Conservation (phyloP, 805 yeast genomes). For the Ogataea corticis region DNA sequence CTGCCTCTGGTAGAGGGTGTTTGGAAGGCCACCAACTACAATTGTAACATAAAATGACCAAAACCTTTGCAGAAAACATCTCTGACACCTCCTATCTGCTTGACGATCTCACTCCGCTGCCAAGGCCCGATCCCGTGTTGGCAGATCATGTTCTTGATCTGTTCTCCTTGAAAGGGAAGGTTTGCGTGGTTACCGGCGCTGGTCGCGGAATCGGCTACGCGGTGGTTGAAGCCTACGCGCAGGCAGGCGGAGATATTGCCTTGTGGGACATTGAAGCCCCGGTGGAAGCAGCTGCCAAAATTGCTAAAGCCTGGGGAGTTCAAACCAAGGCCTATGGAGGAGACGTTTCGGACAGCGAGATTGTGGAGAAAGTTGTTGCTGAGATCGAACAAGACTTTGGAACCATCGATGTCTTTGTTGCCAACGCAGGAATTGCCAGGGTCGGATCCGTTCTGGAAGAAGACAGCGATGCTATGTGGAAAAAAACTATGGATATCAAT, state of each 20-base stretch:
- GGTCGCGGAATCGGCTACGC: conserved; percentile 43
- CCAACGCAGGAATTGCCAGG: conserved; percentile 42
- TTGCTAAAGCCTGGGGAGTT: conserved; percentile 42
- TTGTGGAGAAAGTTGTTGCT: conserved; percentile 32
- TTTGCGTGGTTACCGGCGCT: conserved; percentile 44
- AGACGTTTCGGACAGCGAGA: conserved; percentile 35
- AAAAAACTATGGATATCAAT: conserved; percentile 50
- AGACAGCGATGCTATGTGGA: conserved; percentile 41
- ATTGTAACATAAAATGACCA: too few species aligned
- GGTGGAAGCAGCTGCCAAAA: conserved; percentile 33
- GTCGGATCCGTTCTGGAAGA: conserved; percentile 26
- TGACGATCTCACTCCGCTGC: conserved; percentile 36
- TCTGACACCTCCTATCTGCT: conserved; percentile 22
- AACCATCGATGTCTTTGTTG: conserved; percentile 42
- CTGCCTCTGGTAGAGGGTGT: background rate
- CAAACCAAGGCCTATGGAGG: conserved; percentile 22
- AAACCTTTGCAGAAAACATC: conserved; percentile 19
- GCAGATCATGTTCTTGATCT: conserved; percentile 47
- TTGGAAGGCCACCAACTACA: too few species aligned
- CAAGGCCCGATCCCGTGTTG: conserved; percentile 54
- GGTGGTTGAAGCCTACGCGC: conserved; percentile 44
- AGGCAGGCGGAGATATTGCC: conserved; percentile 45
- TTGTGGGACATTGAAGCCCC: conserved; percentile 42
- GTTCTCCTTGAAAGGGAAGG: conserved; percentile 44
- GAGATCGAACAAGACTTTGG: conserved; percentile 40